phyloP scores from a whole-genome alignment of 2,329 filamentous ascomycete species.

The Stagonosporopsis chrysanthemi region DNA sequence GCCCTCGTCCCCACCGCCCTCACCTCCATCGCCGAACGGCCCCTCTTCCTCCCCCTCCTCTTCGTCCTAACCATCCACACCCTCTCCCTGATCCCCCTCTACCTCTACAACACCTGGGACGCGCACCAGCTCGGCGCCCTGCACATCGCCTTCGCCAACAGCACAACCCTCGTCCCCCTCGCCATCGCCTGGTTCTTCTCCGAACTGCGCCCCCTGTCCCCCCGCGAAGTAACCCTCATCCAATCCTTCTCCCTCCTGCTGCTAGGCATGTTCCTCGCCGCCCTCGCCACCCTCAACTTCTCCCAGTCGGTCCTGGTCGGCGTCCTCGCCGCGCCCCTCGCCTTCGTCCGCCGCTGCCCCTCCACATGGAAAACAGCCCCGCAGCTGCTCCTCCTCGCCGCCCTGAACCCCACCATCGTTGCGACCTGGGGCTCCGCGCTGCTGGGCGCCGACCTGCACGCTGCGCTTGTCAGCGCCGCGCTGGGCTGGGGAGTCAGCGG shows the following conservation, averaged over 20 bases:
- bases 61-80: constrained; percentile 78
- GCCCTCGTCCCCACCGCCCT: constrained; percentile 50
- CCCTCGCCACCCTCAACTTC: constrained; percentile 95
- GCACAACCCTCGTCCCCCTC: constrained; percentile 45
- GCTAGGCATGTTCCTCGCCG: constrained; percentile 88
- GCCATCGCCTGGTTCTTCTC: constrained; percentile 38
- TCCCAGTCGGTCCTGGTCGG: constrained; percentile 86
- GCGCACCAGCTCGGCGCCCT: constrained; percentile 51
- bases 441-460: constrained; percentile 51
- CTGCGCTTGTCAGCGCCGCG: constrained; percentile 74
- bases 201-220: constrained; percentile 59
- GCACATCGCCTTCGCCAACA: constrained; percentile 43
- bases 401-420: constrained; percentile 46
- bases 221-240: constrained; percentile 77
- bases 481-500: constrained; percentile 91
- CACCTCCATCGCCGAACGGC: constrained; percentile 62
- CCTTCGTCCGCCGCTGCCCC: too few relatives aligned
- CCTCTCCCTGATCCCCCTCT: constrained; percentile 80
- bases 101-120: constrained; percentile 80
- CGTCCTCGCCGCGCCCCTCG: constrained; percentile 77
- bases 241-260: constrained; percentile 93
- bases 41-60: constrained; percentile 75
- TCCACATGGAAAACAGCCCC: too few relatives aligned
- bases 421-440: constrained; percentile 36
- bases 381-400: constrained; percentile 31